A percentile compares a stretch with the other conserved stretches of the same genome.
phyloP scores from a whole-genome alignment of 345 rosid genomes.

The Gossypium rotundifolium region DNA sequence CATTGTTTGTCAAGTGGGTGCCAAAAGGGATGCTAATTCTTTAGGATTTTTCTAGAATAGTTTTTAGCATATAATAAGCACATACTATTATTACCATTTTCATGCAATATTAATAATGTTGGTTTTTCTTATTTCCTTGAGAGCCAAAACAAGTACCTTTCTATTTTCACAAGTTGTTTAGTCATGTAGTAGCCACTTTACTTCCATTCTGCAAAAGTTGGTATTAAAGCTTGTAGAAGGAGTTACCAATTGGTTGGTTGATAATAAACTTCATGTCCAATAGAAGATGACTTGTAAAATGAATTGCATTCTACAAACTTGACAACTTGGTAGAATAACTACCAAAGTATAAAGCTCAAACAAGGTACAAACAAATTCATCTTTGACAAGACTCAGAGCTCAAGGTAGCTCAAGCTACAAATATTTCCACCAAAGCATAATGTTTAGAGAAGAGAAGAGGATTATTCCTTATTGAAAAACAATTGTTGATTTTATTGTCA shows the following conservation, averaged over 20 bases:
- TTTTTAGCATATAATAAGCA: background rate
- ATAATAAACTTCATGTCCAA: background rate
- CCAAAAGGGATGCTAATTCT: background rate
- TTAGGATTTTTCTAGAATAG: background rate
- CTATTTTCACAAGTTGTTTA: background rate
- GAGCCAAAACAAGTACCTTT: background rate
- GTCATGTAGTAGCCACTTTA: background rate
- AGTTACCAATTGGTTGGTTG: background rate
- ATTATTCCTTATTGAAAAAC: background rate
- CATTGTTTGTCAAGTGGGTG: background rate
- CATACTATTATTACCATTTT: background rate
- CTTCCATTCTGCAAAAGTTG: background rate
- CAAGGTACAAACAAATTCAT: background rate
- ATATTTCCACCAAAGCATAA: background rate
- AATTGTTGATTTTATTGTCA: background rate
- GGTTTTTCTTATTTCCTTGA: background rate
- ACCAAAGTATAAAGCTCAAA: background rate
- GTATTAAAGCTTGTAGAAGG: background rate
- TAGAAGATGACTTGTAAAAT: background rate
- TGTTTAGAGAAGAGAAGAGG: background rate
- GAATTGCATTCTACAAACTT: background rate
- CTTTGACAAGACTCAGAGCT: background rate
- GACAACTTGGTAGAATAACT: background rate
- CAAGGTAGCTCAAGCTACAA: background rate
- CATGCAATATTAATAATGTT: background rate